Evolutionary conservation across 768 basidiomycete species (phyloP).

Genomic region (Amanita exitialis): DNA sequence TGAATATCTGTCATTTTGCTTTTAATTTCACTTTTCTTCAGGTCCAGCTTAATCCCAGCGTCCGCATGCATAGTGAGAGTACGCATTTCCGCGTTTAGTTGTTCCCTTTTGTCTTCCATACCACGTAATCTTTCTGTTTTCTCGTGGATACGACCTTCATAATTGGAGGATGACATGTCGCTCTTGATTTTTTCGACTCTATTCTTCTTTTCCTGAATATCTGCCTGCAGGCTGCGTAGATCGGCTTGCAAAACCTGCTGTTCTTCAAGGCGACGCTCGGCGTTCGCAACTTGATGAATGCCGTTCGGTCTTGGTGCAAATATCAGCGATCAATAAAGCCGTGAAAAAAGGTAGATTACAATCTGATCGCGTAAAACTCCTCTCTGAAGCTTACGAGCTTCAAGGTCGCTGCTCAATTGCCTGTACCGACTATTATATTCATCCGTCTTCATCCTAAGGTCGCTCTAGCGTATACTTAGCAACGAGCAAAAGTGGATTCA

Average conservation of each 20-base stretch:
- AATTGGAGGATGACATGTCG: conserved; percentile 50
- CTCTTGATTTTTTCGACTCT: conserved; percentile 50
- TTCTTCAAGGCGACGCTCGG: conserved; percentile 48
- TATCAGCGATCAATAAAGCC: not conserved
- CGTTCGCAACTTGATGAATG: conserved; percentile 39
- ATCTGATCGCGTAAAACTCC: conserved; percentile 44
- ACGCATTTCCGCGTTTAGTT: conserved; percentile 60
- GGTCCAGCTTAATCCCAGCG: conserved; percentile 63
- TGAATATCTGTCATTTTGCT: conserved; percentile 57
- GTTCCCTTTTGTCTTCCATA: conserved; percentile 63
- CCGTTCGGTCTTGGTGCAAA: conserved; percentile 31
- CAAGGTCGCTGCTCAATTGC: conserved; percentile 44
- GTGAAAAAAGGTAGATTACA: conserved; percentile 21
- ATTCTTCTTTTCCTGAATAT: conserved; percentile 61
- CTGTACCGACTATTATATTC: conserved; percentile 55
- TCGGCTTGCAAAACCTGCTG: conserved; percentile 44
- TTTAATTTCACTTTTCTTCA: conserved; percentile 62
- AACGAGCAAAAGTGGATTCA: not conserved
- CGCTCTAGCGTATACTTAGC: conserved; percentile 26
- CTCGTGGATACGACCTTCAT: conserved; percentile 53
- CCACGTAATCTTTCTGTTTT: conserved; percentile 39
- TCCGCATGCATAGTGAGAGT: conserved; percentile 72
- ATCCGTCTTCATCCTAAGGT: conserved; percentile 45
- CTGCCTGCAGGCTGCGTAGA: conserved; percentile 40
- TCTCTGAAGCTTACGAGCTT: conserved; percentile 44